Evolutionary conservation across 352 stramenopile species (phyloP), one percentile per base, ranked within the genome.

Genomic region (Phytophthora pistaciae): DNA sequence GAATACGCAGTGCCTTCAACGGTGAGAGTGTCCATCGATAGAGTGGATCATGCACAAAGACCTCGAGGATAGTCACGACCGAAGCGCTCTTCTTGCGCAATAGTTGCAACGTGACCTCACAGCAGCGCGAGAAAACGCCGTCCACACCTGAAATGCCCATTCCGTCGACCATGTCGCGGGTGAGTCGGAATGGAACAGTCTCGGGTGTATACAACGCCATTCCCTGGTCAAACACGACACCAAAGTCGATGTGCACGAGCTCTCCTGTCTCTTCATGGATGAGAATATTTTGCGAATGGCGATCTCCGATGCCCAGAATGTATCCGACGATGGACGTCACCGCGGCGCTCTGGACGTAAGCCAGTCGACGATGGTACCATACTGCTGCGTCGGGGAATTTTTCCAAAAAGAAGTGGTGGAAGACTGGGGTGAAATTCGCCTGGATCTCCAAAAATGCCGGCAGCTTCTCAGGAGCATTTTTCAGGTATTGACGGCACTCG

Each of bases 171-270:
- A 99, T 84, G 64, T 99, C 98, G 14, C 98, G 87, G 18, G 98
- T 99, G 5, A 99, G 88, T 20, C 98, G 96, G 79, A 99, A 99
- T 13, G 98, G 98, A 42, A 99, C 97, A 1, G 90, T 98, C 83
- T 99, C 98, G 1, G 98, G 98, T 21, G 93, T 99, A 60, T 88
- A 91, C 5, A 99, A 76, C 64, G 87, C 87, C 89, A 97, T 95
- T 7, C 88, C 90, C 69, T 99, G 98, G 68, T 99, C 98, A 85
- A 99, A 99, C 11, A 99, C 96, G 49, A 99, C 97, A 10, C 98
- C 98, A 86, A 99, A 99, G 80, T 99, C 98, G 74, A 99, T 99
- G 75, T 99, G 98, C 42, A 99, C 96, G 31, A 99, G 82, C 79
- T 99, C 98, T 11, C 93, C 98, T 2, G 96, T 99, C 40, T 92